Base-by-base conservation (phyloP, 441 rosid genomes). In the Monsonia emarginata region DNA sequence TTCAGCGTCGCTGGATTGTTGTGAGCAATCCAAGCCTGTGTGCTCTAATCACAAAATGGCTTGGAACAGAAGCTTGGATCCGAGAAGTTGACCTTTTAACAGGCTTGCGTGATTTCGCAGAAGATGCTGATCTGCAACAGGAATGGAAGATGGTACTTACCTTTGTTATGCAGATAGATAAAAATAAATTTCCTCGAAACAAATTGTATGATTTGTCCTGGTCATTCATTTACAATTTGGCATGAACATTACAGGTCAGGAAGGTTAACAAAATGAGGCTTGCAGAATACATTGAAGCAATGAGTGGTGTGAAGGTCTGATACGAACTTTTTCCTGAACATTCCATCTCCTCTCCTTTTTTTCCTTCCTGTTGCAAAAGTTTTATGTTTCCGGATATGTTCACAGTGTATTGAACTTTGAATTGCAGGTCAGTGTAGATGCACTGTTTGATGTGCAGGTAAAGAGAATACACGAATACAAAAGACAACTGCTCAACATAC, bases 381-480 rank as follows among this genome's bases (percentile, higher is more conserved):
- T 28, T 25, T 36, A 24, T 18, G 42, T 44, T 66, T 69, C 31
- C 44, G 40, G 64, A 56, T 44, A 28, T 54, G 67, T 64, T 64
- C 34, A 74, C 36, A 46, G 54, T 25, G 22, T 9, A 31, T 65
- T 7, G 9, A 4, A 9, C 30, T 61, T 56, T 65, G 62, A 65
- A 25, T 48, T 69, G 70, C 83, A 81, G 83, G 83, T 82, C 76
- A 75, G 78, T 64, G 42, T 71, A 32, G 73, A 72, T 72, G 86
- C 88, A 56, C 73, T 84, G 86, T 84, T 84, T 72, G 88, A 84
- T 52, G 82, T 84, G 76, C 86, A 84, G 70, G 71, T 81, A 59
- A 84, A 84, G 71, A 76, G 86, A 50, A 79, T 84, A 61, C 88
- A 84, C 34, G 88, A 82, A 72, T 84, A 84, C 76, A 84, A 84